phyloP scores from a whole-genome alignment of 352 stramenopile species.

The Phytopythium aichiense region DNA sequence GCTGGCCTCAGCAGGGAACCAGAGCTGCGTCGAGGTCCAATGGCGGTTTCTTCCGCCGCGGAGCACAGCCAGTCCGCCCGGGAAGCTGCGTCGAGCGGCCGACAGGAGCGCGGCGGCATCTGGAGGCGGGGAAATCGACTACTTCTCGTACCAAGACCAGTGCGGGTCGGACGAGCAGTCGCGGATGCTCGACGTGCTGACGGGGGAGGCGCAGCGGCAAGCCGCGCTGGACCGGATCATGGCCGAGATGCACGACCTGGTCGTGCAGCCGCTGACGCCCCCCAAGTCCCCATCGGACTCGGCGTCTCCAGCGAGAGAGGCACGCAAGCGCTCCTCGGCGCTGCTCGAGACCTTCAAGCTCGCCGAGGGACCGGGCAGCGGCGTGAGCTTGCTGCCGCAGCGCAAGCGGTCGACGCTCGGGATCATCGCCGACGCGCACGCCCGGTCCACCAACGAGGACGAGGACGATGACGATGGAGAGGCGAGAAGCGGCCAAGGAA shows the following conservation, averaged over 20 bases:
- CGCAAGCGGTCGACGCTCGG: conserved; percentile 32
- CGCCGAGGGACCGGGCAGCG: background rate
- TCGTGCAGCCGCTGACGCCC: conserved; percentile 30
- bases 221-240: conserved; percentile 56
- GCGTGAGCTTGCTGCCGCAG: conserved; percentile 25
- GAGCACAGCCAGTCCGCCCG: background rate
- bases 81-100: background rate
- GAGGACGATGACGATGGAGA: conserved; percentile 13
- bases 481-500: no score
- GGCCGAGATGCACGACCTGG: conserved; percentile 40
- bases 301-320: background rate
- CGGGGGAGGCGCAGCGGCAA: conserved; percentile 58
- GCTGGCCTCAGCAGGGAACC: conserved; percentile 9
- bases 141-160: background rate
- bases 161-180: background rate
- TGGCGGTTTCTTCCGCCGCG: conserved; percentile 42
- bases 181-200: conserved; percentile 30
- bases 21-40: conserved; percentile 41
- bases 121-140: background rate
- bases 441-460: conserved; percentile 16
- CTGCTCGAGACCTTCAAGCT: background rate
- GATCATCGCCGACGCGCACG: conserved; percentile 6
- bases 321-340: background rate
- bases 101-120: background rate
- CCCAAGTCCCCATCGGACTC: background rate